Conservation (phyloP, 345 rosid genomes). For the Psidium guajava region DNA sequence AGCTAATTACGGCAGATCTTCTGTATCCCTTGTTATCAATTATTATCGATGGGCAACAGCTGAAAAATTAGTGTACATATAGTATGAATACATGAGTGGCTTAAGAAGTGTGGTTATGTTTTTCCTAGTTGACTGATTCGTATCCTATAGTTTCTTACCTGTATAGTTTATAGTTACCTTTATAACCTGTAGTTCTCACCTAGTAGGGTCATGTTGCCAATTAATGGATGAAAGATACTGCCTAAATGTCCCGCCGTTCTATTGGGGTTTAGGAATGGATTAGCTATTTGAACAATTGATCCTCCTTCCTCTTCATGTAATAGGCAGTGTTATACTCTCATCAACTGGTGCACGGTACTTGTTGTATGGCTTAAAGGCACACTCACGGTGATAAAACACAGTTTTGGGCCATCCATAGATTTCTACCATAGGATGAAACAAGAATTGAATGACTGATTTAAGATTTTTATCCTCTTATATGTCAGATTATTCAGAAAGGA, state of each 20-base stretch:
- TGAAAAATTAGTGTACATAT: neutral
- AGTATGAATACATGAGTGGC: neutral
- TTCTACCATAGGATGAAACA: neutral
- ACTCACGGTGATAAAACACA: neutral
- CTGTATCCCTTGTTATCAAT: neutral
- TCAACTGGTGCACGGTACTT: neutral
- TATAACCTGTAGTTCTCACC: neutral
- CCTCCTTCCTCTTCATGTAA: neutral
- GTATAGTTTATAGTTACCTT: neutral
- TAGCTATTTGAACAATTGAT: neutral
- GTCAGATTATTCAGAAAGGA: slow-evolving; percentile 50
- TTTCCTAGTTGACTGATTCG: neutral
- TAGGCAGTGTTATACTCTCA: neutral
- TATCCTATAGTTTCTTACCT: neutral
- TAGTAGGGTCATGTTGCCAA: neutral
- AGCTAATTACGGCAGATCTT: neutral
- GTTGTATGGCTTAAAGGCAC: neutral
- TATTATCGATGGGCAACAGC: neutral
- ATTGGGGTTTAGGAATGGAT: neutral
- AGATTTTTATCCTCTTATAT: neutral
- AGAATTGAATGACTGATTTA: neutral
- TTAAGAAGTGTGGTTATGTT: neutral
- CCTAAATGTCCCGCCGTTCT: neutral
- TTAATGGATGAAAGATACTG: neutral
- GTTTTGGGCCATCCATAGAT: neutral